A percentile compares a stretch with the other conserved stretches of the same genome.
Conservation (phyloP, 2,329 filamentous ascomycete species). For the Pseudogymnoascus destructans region DNA sequence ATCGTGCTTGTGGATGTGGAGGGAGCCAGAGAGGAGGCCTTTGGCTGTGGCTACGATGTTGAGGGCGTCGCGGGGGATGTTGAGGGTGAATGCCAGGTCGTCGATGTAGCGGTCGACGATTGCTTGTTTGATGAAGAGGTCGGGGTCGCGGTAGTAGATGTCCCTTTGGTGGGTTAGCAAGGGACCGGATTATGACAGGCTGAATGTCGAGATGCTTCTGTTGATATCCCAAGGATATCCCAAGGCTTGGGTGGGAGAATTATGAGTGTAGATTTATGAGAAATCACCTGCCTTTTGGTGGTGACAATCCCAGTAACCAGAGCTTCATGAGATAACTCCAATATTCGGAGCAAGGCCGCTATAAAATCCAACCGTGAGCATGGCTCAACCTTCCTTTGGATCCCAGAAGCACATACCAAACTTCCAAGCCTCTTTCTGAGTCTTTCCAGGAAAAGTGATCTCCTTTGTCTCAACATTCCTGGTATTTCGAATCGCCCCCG, state of each 20-base stretch:
- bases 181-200: neutral
- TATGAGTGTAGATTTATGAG: neutral
- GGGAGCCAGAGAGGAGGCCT: conserved; percentile 50
- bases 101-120: conserved; percentile 62
- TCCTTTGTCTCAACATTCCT: conserved; percentile 10
- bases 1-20: conserved; percentile 35
- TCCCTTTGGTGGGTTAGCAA: conserved; percentile 39
- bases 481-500: neutral
- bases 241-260: neutral
- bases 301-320: conserved; percentile 40
- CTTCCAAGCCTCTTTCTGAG: conserved; percentile 34
- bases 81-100: conserved; percentile 58
- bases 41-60: conserved; percentile 68
- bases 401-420: conserved; percentile 33
- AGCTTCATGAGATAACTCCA: conserved; percentile 47
- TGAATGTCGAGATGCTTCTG: neutral
- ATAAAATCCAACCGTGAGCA: conserved; percentile 9
- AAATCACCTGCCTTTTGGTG: conserved; percentile 43
- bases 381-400: conserved; percentile 9
- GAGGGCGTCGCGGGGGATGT: conserved; percentile 47
- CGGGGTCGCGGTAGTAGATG: conserved; percentile 65
- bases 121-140: conserved; percentile 55
- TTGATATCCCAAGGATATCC: no score
- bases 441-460: conserved; percentile 36
- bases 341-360: conserved; percentile 45